Percentiles rank a stretch among this genome's conserved stretches.
Conservation (phyloP, 305 asterid species). For the Plantago coronopus region DNA sequence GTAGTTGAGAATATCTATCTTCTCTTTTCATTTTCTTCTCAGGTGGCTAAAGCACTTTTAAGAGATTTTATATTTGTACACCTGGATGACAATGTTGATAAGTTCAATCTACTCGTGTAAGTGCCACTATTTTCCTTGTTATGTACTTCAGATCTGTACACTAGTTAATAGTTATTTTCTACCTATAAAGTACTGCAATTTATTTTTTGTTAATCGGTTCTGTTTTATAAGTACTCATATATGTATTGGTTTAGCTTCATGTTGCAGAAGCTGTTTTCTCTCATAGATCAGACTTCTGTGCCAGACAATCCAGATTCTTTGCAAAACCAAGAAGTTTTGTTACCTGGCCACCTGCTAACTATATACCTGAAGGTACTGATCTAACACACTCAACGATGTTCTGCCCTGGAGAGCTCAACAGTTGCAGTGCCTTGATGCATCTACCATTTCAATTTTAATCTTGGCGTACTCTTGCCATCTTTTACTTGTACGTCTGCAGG, state of each 20-base stretch:
- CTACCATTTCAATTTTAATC: not conserved
- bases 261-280: slow-evolving; percentile 97
- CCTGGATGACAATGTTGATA: slow-evolving; percentile 80
- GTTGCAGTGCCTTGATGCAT: not conserved
- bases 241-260: slow-evolving; percentile 54
- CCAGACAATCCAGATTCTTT: slow-evolving; percentile 88
- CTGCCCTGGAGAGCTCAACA: not conserved
- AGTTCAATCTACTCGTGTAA: slow-evolving; percentile 86
- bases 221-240: slow-evolving; percentile 23
- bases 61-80: slow-evolving; percentile 82
- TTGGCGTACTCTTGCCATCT: no score
- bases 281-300: slow-evolving; percentile 87
- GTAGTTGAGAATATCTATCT: slow-evolving; percentile 4
- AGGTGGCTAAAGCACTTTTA: slow-evolving; percentile 81
- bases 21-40: slow-evolving; percentile 23
- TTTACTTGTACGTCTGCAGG: no score
- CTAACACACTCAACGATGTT: slow-evolving; percentile 8
- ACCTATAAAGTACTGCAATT: slow-evolving; percentile 4
- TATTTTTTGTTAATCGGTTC: slow-evolving; percentile 10
- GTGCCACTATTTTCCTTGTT: slow-evolving; percentile 25
- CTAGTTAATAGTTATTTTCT: slow-evolving; percentile 1
- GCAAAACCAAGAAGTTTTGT: slow-evolving; percentile 89
- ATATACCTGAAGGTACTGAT: slow-evolving; percentile 76
- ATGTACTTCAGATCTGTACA: not conserved
- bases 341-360: slow-evolving; percentile 90